Conservation (phyloP, 257 asterid species). For the Nicotiana paniculata region DNA sequence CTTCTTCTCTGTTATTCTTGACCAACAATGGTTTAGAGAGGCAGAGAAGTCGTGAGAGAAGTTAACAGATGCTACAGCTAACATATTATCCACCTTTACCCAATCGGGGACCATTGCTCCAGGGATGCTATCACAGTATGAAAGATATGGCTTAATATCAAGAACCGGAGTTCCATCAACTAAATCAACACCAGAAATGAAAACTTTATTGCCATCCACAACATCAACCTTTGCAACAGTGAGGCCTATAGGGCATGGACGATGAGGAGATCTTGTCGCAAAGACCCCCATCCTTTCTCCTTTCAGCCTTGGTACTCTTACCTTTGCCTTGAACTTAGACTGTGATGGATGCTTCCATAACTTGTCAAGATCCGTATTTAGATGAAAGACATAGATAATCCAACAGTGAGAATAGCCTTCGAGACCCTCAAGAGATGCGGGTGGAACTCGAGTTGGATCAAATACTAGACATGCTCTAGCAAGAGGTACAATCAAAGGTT, state of each 20-base stretch:
- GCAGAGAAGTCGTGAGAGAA: slow-evolving; percentile 62
- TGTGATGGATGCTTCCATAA: slow-evolving; percentile 83
- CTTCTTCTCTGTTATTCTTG: slow-evolving; percentile 40
- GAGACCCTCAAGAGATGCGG: slow-evolving; percentile 85
- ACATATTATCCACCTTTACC: slow-evolving; percentile 70
- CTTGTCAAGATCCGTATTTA: slow-evolving; percentile 85
- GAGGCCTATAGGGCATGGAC: slow-evolving; percentile 93
- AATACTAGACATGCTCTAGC: slow-evolving; percentile 71
- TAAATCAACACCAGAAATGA: slow-evolving; percentile 90
- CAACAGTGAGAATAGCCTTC: slow-evolving; percentile 91
- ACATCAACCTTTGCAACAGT: slow-evolving; percentile 98
- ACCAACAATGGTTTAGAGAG: slow-evolving; percentile 68
- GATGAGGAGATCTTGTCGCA: slow-evolving; percentile 99
- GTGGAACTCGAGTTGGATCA: slow-evolving; percentile 69
- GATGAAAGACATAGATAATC: slow-evolving; percentile 89
- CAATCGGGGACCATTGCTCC: slow-evolving; percentile 81
- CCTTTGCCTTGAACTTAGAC: slow-evolving; percentile 91
- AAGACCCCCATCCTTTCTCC: slow-evolving; percentile 89
- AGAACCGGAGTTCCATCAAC: slow-evolving; percentile 98
- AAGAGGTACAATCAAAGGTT: slow-evolving; percentile 93
- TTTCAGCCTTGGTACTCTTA: slow-evolving; percentile 79
- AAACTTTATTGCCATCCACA: slow-evolving; percentile 42
- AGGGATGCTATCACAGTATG: slow-evolving; percentile 73
- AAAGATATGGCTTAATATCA: slow-evolving; percentile 92
- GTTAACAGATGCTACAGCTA: slow-evolving; percentile 62